Conservation (phyloP, 371 early-diverging fungal genomes). For the Catenaria anguillulae region DNA sequence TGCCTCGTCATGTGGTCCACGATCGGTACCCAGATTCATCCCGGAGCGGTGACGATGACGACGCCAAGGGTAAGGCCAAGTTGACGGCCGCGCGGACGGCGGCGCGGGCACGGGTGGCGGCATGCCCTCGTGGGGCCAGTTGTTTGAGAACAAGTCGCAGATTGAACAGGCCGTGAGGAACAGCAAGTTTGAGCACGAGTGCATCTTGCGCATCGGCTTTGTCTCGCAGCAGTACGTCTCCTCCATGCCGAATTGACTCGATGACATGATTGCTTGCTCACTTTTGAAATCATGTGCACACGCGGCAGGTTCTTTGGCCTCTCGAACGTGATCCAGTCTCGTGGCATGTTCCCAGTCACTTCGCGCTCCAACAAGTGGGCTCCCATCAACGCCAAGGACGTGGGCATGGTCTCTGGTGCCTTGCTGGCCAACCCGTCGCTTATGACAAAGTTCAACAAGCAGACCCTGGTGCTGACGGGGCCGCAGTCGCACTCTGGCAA, state of each 20-base stretch:
- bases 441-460: neutral
- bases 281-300: neutral
- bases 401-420: neutral
- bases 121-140: neutral
- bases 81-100: neutral
- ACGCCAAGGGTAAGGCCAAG: no score
- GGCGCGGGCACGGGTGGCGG: neutral
- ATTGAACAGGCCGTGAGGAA: neutral
- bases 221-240: neutral
- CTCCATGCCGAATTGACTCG: no score
- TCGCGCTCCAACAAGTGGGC: neutral
- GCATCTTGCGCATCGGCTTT: neutral
- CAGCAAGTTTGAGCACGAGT: neutral
- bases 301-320: neutral
- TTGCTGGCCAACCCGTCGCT: neutral
- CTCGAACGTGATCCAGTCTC: slow-evolving; percentile 1
- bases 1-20: neutral
- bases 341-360: slow-evolving; percentile 3
- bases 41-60: no score
- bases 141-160: neutral
- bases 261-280: neutral
- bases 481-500: neutral
- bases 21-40: neutral
- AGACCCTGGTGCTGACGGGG: neutral
- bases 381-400: slow-evolving; percentile 4